Conservation (phyloP, 345 rosid genomes). For the Lumnitzera racemosa region DNA sequence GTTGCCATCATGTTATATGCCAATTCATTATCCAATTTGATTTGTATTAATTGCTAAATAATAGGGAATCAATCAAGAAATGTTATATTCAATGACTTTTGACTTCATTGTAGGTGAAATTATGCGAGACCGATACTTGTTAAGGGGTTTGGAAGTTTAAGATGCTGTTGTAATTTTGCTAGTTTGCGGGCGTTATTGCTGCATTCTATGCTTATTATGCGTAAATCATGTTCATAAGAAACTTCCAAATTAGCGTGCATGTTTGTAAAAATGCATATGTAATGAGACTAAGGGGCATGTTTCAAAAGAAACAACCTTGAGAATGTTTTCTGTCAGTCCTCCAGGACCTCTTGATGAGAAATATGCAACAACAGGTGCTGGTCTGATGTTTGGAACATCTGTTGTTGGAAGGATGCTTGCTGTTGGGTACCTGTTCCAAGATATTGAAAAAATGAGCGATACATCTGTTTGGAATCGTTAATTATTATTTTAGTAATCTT, state of each 20-base stretch:
- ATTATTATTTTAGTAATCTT: too few relatives aligned
- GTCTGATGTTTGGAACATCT: slow-evolving; percentile 29
- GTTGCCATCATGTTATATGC: too few relatives aligned
- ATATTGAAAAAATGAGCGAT: background rate
- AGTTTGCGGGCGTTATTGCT: too few relatives aligned
- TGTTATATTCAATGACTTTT: too few relatives aligned
- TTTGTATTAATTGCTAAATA: too few relatives aligned
- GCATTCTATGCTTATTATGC: too few relatives aligned
- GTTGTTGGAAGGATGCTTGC: slow-evolving; percentile 47
- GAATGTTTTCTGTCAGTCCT: slow-evolving; percentile 55
- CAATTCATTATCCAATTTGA: too few relatives aligned
- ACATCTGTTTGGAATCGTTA: too few relatives aligned
- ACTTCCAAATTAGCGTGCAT: background rate
- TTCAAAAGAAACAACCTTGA: slow-evolving; percentile 40
- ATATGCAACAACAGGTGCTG: slow-evolving; percentile 74
- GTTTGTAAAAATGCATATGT: background rate
- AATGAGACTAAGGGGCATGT: background rate
- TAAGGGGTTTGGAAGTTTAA: background rate
- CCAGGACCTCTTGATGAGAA: slow-evolving; percentile 87
- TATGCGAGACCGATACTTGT: too few relatives aligned
- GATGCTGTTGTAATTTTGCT: too few relatives aligned
- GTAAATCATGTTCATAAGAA: background rate
- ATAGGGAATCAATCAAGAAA: background rate
- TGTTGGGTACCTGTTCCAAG: slow-evolving; percentile 35
- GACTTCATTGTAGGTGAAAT: too few relatives aligned